Evolutionary conservation across 2,329 filamentous ascomycete genomes (phyloP).

Genomic region (Fusarium stilboides): DNA sequence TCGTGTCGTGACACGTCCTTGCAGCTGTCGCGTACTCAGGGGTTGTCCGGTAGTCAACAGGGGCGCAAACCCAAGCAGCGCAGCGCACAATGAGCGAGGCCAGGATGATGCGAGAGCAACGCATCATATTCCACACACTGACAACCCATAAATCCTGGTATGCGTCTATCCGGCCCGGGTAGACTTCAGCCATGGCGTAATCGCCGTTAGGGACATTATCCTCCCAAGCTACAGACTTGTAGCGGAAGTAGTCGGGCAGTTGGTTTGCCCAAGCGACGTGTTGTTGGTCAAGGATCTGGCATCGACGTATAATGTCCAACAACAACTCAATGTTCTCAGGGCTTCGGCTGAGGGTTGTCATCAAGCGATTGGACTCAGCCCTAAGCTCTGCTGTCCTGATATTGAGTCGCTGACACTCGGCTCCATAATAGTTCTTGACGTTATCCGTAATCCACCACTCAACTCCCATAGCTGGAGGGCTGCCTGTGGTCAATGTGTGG

Average conservation of each 20-base stretch:
- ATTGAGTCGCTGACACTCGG: constrained; percentile 66
- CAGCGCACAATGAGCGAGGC: constrained; percentile 71
- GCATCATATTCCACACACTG: constrained; percentile 70
- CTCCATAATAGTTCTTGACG: constrained; percentile 64
- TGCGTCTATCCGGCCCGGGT: constrained; percentile 72
- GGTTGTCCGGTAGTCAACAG: constrained; percentile 74
- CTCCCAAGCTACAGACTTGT: constrained; percentile 70
- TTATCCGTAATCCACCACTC: constrained; percentile 73
- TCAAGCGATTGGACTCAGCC: constrained; percentile 66
- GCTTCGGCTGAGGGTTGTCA: constrained; percentile 63
- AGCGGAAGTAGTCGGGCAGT: constrained; percentile 66
- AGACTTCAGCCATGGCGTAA: constrained; percentile 69
- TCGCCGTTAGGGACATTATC: constrained; percentile 67
- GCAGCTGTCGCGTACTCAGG: constrained; percentile 72
- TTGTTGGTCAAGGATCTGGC: constrained; percentile 68
- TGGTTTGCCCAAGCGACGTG: constrained; percentile 66
- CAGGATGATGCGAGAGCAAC: constrained; percentile 69
- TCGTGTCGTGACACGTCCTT: constrained; percentile 65
- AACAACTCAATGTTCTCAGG: constrained; percentile 67
- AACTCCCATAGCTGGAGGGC: constrained; percentile 66
- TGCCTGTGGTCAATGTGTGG: constrained; percentile 69
- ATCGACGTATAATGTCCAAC: constrained; percentile 66
- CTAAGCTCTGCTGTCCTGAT: constrained; percentile 71
- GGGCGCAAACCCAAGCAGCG: constrained; percentile 72
- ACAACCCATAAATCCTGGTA: constrained; percentile 73